These are phyloP conservation scores for Geotrichum histeridarum DNA, from an alignment of 1,139 yeast genomes.

Conservation along the genomic window DNA sequence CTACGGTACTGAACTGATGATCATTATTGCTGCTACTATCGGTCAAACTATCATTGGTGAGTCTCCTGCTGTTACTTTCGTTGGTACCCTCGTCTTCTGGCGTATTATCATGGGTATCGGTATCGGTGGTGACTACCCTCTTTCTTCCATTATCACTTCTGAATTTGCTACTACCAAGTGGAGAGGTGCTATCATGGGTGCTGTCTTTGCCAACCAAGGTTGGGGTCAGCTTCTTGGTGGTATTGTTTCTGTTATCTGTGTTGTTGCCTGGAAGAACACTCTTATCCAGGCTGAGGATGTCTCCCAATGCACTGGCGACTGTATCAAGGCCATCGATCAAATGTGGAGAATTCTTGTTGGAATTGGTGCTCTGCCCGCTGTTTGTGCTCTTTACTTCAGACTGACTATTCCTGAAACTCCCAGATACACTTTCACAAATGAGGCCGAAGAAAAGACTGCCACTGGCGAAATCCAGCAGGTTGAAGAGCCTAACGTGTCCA, in stretches of 20 bases:
- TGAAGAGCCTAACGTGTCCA: slow-evolving; percentile 3
- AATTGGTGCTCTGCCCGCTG: slow-evolving; percentile 84
- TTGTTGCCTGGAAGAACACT: slow-evolving; percentile 46
- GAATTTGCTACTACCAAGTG: slow-evolving; percentile 37
- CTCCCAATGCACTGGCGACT: slow-evolving; percentile 51
- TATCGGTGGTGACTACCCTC: slow-evolving; percentile 99
- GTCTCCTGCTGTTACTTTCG: slow-evolving; percentile 57
- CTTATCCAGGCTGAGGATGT: slow-evolving; percentile 62
- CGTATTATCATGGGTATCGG: slow-evolving; percentile 48
- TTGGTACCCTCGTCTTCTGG: slow-evolving; percentile 50
- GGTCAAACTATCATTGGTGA: slow-evolving; percentile 57
- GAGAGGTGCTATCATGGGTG: slow-evolving; percentile 41
- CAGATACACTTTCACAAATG: slow-evolving; percentile 74
- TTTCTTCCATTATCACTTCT: slow-evolving; percentile 61
- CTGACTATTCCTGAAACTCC: slow-evolving; percentile 92
- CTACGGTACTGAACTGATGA: slow-evolving; percentile 77
- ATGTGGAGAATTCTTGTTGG: slow-evolving; percentile 92
- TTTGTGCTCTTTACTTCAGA: slow-evolving; percentile 77
- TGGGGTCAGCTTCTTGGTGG: slow-evolving; percentile 44
- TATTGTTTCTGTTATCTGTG: slow-evolving; percentile 35
- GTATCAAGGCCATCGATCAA: slow-evolving; percentile 77
- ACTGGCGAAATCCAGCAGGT: slow-evolving; percentile 45
- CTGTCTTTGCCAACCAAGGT: slow-evolving; percentile 43
- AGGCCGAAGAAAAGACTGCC: slow-evolving; percentile 51
- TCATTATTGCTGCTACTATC: slow-evolving; percentile 73